Percentiles rank a stretch among this genome's conserved stretches.
These are phyloP conservation scores for Reticulascus tulasneorum DNA, from an alignment of 2,329 filamentous ascomycete species.

Conservation along the genomic window DNA sequence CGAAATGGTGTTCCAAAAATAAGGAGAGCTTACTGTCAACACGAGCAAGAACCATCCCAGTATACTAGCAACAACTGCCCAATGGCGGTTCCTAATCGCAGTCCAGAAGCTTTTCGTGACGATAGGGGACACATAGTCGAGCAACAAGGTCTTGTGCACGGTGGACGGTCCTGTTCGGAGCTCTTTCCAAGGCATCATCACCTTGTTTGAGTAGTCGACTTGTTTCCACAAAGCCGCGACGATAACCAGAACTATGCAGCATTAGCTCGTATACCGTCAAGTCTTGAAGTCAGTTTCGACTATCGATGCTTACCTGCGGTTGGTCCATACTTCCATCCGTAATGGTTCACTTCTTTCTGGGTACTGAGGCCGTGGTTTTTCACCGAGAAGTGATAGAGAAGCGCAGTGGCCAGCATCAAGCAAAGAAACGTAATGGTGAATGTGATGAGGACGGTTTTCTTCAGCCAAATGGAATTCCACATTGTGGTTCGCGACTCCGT, in stretches of 20 bases:
- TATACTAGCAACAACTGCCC: conserved; percentile 18
- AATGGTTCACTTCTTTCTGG: conserved; percentile 16
- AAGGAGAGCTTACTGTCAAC: conserved; percentile 17
- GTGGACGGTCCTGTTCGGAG: conserved; percentile 15
- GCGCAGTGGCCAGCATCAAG: conserved; percentile 16
- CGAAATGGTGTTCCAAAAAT: not conserved
- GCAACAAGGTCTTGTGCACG: conserved; percentile 17
- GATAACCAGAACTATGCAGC: conserved; percentile 18
- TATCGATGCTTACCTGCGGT: conserved; percentile 19
- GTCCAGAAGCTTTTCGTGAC: conserved; percentile 18
- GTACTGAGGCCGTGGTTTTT: conserved; percentile 16
- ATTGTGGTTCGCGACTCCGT: conserved; percentile 1
- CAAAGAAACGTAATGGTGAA: conserved; percentile 16
- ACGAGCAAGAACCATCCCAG: conserved; percentile 21
- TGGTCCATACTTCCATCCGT: conserved; percentile 20
- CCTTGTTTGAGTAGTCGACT: conserved; percentile 23
- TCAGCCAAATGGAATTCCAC: conserved; percentile 18
- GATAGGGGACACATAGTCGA: conserved; percentile 26
- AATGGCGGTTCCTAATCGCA: conserved; percentile 20
- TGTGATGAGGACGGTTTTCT: conserved; percentile 13
- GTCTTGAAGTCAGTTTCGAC: not conserved
- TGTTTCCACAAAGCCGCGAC: conserved; percentile 25
- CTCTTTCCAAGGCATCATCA: conserved; percentile 22
- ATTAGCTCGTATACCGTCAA: not conserved
- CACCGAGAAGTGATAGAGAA: conserved; percentile 17